Base-by-base conservation (phyloP, 192 early-diverging fungal genomes). In the Coemansia javaensis region DNA sequence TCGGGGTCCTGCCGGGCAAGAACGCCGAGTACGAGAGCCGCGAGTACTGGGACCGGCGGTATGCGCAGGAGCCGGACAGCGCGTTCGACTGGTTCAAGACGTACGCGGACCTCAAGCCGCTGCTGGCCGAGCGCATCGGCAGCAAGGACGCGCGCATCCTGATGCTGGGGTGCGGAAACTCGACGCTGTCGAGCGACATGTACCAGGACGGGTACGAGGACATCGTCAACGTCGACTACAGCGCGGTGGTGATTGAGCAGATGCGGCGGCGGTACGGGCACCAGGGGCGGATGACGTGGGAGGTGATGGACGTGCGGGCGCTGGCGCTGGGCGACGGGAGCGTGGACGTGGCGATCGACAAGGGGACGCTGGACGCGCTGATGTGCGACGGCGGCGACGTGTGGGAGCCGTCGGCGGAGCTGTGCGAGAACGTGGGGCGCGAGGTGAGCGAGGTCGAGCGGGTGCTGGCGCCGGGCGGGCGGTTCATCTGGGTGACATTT, bases 61-160 rank as follows among this genome's bases (percentile, higher is more conserved):
- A 85, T 38, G 24, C 62, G 47, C 62, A 77, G 65, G 75, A 73
- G 53, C 63, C 51, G 3, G 36, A 45, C 32, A 24, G 56, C 27
- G 80, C 80, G 0, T 94, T 90, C 64, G 91, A 93, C 74, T 94
- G 91, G 90, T 91, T 91, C 67, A 90, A 89, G 64, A 86, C 82
- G 15, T 90, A 85, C 70, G 59, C 69, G 43, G 84, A 89, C 24
- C 54, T 90, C 38, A 75, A 84, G 47, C 79, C 81, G 36, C 56
- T 85, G 33, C 59, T 90, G 16, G 63, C 59, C 44, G 36, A 68
- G 53, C 47, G 73, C 23, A 75, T 88, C 30, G 60, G 59, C 20
- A 53, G 75, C 36, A 79, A 79, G 43, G 66, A 75, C 35, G 66
- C 77, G 15, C 68, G 66, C 33, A 84, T 94, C 38, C 62, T 94